phyloP scores from a whole-genome alignment of 1,284 basidiomycete species.

The Phenoliferia sp. region DNA sequence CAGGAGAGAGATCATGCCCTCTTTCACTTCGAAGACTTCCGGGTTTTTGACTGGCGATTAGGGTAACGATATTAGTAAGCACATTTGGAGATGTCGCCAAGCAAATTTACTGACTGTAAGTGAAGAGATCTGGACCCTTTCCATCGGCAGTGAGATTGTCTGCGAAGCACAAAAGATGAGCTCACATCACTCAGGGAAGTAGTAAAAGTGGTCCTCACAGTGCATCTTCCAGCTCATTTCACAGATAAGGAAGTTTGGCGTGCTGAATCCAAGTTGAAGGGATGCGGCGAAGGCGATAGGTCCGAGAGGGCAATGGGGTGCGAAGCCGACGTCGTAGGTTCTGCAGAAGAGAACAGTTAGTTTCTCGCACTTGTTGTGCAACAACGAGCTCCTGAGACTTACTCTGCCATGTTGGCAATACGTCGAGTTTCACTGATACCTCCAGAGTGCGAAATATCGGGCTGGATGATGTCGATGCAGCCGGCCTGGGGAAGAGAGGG shows the following conservation, averaged over 20 bases:
- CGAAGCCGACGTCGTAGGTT: slow-evolving; percentile 46
- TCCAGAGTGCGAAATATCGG: slow-evolving; percentile 43
- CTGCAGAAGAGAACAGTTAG: neutral
- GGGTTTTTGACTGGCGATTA: slow-evolving; percentile 39
- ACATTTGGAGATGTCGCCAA: neutral
- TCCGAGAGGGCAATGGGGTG: slow-evolving; percentile 52
- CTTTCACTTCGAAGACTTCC: slow-evolving; percentile 57
- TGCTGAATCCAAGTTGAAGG: slow-evolving; percentile 43
- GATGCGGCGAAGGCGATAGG: slow-evolving; percentile 67
- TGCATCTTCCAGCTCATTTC: slow-evolving; percentile 52
- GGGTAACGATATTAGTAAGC: neutral
- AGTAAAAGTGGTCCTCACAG: neutral
- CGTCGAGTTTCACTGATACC: slow-evolving; percentile 62
- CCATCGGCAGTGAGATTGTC: neutral
- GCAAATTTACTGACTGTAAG: slow-evolving; percentile 37
- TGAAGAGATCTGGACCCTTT: slow-evolving; percentile 55
- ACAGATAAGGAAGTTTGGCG: slow-evolving; percentile 51
- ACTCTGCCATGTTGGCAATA: slow-evolving; percentile 63
- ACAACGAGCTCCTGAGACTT: neutral
- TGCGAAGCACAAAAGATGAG: neutral
- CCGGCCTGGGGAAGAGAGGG: too few relatives aligned
- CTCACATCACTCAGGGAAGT: neutral
- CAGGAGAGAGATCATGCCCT: slow-evolving; percentile 57
- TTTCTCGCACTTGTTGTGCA: neutral
- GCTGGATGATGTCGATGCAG: slow-evolving; percentile 37